Evolutionary conservation across 495 filamentous ascomycete species (phyloP).

Genomic region (Neurospora sp.): DNA sequence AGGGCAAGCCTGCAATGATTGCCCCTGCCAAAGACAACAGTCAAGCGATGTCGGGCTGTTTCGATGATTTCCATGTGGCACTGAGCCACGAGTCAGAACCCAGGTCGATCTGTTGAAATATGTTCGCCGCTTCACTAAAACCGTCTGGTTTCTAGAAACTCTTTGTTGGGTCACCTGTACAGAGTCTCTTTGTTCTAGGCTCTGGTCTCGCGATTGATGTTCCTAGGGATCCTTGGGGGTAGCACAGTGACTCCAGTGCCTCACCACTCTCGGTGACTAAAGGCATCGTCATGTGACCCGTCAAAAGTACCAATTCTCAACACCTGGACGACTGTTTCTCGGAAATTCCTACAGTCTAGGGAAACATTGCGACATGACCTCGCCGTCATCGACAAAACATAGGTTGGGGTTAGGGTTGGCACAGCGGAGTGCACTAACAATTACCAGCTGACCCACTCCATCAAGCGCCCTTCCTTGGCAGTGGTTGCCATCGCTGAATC

Average conservation of each 20-base stretch:
- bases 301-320: no score
- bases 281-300: no score
- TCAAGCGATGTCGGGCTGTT: not conserved
- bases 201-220: not conserved
- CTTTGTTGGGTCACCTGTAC: not conserved
- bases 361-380: not conserved
- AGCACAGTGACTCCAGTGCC: not conserved
- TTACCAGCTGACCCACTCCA: not conserved
- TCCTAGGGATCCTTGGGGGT: not conserved
- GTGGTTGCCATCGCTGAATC: not conserved
- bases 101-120: not conserved
- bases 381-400: not conserved
- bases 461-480: not conserved
- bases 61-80: not conserved
- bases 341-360: rapidly evolving
- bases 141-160: not conserved
- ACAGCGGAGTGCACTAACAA: not conserved
- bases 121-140: not conserved
- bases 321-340: not conserved
- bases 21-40: no score
- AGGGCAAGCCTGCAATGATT: no score
- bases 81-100: not conserved
- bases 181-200: not conserved
- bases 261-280: not conserved
- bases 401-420: not conserved